Evolutionary conservation across 2,329 filamentous ascomycete species (phyloP), one percentile per base, ranked within the genome.

Genomic region (Dothistroma septosporum): DNA sequence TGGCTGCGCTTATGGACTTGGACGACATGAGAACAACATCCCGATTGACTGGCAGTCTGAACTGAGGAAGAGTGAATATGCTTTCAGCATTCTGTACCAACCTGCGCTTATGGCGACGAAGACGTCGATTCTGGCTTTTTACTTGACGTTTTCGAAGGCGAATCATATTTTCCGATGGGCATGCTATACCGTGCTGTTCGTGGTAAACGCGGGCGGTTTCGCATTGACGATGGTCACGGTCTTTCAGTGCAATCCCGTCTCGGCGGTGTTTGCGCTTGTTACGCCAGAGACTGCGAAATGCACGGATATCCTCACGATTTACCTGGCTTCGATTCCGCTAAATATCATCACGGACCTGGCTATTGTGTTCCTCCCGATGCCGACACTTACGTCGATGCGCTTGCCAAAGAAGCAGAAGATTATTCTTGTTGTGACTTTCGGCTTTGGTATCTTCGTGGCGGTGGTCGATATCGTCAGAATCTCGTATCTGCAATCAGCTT

Each of bases 331-430:
- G 5, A 89, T 92, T 0, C 92, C 93, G 0, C 85, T 96, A 72
- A 97, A 97, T 76, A 90, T 97, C 68, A 87, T 95, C 63, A 96
- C 92, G 21, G 92, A 97, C 71, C 80, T 97, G 58, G 90, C 90
- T 48, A 91, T 97, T 55, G 80, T 97, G 32, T 88, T 94, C 48
- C 79, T 97, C 11, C 92, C 93, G 0, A 90, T 97, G 69, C 92
- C 92, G 0, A 89, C 97, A 10, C 79, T 97, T 21, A 95, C 92
- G 0, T 83, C 87, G 57, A 94, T 97, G 89, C 87, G 87, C 53
- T 77, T 97, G 10, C 93, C 92, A 0, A 84, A 80, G 61, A 90
- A 91, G 62, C 92, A 97, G 72, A 97, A 97, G 76, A 86, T 88
- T 1, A 94, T 96, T 50, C 78, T 97, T 8, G 84, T 96, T 56